phyloP scores from a whole-genome alignment of 306 rosid genomes.

The Lagenaria siceraria region DNA sequence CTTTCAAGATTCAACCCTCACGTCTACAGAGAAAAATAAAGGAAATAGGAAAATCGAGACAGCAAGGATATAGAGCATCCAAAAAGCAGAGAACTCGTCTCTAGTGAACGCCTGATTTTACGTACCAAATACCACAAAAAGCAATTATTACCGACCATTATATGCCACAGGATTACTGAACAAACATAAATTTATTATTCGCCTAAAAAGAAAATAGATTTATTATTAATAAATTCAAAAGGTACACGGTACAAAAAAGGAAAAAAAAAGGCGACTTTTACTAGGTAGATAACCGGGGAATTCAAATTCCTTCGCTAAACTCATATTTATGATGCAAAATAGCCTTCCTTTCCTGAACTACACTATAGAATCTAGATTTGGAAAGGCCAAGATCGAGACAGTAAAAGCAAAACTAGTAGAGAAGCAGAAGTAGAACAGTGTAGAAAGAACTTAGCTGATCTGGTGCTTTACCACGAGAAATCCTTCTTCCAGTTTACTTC shows the following conservation, averaged over 20 bases:
- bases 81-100: neutral
- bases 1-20: neutral
- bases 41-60: neutral
- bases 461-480: constrained; percentile 43
- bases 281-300: neutral
- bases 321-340: neutral
- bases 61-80: neutral
- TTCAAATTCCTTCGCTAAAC: neutral
- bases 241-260: neutral
- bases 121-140: neutral
- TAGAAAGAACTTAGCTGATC: neutral
- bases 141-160: neutral
- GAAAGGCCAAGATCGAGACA: neutral
- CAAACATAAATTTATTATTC: neutral
- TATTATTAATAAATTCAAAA: neutral
- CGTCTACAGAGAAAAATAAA: neutral
- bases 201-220: too few species aligned
- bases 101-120: neutral
- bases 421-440: neutral
- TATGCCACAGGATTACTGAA: neutral
- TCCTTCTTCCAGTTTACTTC: constrained; percentile 65
- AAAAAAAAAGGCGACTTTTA: neutral
- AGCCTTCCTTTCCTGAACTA: neutral
- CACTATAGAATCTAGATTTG: neutral
- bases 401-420: neutral